These are phyloP conservation scores for Blastobotrys serpentis DNA, from an alignment of 1,139 yeast genomes.

Conservation along the genomic window DNA sequence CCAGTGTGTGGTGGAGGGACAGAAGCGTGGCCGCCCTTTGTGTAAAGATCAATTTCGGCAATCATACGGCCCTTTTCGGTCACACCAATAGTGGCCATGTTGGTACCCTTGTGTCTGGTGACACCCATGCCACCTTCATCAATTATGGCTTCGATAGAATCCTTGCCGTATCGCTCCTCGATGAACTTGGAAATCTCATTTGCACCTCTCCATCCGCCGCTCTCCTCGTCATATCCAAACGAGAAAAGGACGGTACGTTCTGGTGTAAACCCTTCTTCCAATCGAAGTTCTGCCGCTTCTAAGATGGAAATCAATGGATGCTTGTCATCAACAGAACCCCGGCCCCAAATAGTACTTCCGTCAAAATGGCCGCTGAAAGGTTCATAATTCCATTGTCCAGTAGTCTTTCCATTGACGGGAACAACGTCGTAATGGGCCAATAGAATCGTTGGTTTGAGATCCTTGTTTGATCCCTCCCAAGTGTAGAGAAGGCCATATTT, in stretches of 20 bases:
- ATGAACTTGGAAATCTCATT: constrained; percentile 44
- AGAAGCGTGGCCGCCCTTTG: constrained; percentile 76
- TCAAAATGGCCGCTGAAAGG: constrained; percentile 73
- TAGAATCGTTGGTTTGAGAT: constrained; percentile 62
- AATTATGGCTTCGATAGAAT: constrained; percentile 55
- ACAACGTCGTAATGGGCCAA: constrained; percentile 85
- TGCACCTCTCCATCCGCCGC: constrained; percentile 57
- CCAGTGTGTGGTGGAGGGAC: constrained; percentile 70
- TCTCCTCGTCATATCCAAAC: constrained; percentile 75
- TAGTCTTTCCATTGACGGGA: constrained; percentile 64
- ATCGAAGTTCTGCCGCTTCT: constrained; percentile 56
- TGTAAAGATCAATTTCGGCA: constrained; percentile 47
- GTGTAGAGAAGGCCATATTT: constrained; percentile 64
- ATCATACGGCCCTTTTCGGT: constrained; percentile 71
- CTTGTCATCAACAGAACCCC: constrained; percentile 68
- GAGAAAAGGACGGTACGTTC: constrained; percentile 57
- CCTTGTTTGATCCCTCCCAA: constrained; percentile 58
- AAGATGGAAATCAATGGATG: constrained; percentile 55
- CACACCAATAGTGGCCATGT: constrained; percentile 58
- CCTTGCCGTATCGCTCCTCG: constrained; percentile 52
- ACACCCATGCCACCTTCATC: constrained; percentile 59
- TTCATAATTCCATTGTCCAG: constrained; percentile 61
- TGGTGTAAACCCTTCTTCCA: constrained; percentile 50
- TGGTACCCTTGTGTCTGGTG: constrained; percentile 44
- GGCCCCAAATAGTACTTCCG: constrained; percentile 56